Evolutionary conservation across 768 basidiomycete species (phyloP), one percentile per base, ranked within the genome.

Genomic region (Psilocybe azurescens): DNA sequence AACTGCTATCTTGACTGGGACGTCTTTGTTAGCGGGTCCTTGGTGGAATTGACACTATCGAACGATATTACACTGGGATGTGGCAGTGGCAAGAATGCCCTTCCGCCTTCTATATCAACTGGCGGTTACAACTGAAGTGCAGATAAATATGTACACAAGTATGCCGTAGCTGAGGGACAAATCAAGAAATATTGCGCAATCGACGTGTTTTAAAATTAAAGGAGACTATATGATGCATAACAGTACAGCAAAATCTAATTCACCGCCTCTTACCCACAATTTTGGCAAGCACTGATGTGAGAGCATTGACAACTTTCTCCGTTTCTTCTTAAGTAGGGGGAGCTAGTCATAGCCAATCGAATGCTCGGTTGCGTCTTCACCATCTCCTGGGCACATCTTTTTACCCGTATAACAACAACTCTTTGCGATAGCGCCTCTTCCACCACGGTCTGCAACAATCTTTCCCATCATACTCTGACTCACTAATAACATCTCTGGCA

Each of bases 401-500:
- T 92, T 49, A 94, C 89, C 24, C 93, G 84, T 2, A 94, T 96
- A 60, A 97, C 77, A 67, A 98, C 79, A 49, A 99, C 90, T 10
- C 94, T 94, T 66, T 93, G 91, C 5, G 79, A 78, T 48, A 94
- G 78, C 0, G 85, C 83, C 69, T 97, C 93, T 60, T 98, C 97
- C 14, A 98, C 95, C 11, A 99, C 87, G 57, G 96, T 94, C 76
- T 99, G 96, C 67, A 99, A 72, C 30, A 94, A 59, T 44, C 80
- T 77, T 71, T 99, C 96, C 73, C 99, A 11, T 7, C 11, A 36
- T 36, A 36, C 11, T 36, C 33, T 11, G 33, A 36, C 11, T 36
- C 33, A 7, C 33, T 6, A 36, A 36, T 11, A 11, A 36, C 33
- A 36, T 36, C 33, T 36, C 11, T 36, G 33, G 33, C 33, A 36